Conservation (phyloP, 73 alveolate species). For the Paramecium biaurelia region DNA sequence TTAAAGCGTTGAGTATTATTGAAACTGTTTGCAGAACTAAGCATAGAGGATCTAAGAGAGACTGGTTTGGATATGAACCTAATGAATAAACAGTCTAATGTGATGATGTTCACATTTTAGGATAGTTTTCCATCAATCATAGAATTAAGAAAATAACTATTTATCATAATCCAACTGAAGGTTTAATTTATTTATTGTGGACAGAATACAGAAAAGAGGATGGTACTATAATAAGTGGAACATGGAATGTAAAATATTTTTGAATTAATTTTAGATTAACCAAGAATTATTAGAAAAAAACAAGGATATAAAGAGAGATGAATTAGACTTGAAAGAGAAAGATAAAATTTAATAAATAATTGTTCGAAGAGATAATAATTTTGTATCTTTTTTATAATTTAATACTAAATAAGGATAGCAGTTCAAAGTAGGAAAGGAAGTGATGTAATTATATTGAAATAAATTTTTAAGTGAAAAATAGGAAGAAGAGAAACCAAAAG, state of each 20-base stretch:
- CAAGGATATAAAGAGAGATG: not conserved
- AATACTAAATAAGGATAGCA: not conserved
- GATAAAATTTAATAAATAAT: slow-evolving; percentile 15
- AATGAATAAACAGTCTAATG: slow-evolving; percentile 13
- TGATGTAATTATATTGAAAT: not conserved
- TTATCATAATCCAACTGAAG: not conserved
- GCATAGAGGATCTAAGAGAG: slow-evolving; percentile 28
- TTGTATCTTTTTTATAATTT: not conserved
- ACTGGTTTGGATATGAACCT: slow-evolving; percentile 52
- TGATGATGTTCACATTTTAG: slow-evolving; percentile 35
- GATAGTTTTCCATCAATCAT: not conserved
- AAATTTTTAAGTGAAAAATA: slow-evolving; percentile 5
- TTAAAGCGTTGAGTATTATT: not conserved
- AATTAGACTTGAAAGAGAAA: not conserved
- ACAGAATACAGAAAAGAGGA: slow-evolving; percentile 8
- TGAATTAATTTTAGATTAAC: not conserved
- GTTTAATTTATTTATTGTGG: not conserved
- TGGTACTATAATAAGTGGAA: not conserved
- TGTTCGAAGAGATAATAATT: not conserved
- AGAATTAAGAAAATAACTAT: slow-evolving; percentile 5
- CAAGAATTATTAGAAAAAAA: not conserved
- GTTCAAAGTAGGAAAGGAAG: not conserved
- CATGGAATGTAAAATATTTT: not conserved
- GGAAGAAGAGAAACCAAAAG: slow-evolving; percentile 19
- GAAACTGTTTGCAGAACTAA: not conserved